These are phyloP conservation scores for Pulveroboletus sp. DNA, from an alignment of 768 basidiomycete species.

Conservation along the genomic window DNA sequence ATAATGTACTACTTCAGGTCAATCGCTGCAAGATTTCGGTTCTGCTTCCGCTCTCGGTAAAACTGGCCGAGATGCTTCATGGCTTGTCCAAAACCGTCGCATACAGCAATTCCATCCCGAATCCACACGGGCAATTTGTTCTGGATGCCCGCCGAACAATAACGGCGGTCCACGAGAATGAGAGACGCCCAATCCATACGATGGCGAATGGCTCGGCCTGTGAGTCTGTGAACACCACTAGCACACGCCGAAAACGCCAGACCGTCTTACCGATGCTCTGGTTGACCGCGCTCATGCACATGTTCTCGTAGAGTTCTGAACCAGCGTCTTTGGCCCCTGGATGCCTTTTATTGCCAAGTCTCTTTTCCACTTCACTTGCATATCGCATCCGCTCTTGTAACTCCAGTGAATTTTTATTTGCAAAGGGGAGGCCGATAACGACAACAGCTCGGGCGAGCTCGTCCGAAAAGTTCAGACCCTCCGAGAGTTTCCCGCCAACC, in stretches of 20 bases:
- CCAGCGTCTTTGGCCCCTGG: slow-evolving; percentile 58
- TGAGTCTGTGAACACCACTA: neutral
- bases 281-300: slow-evolving; percentile 94
- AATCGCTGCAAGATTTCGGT: neutral
- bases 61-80: slow-evolving; percentile 66
- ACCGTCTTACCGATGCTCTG: slow-evolving; percentile 80
- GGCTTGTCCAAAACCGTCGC: slow-evolving; percentile 66
- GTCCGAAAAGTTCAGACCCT: slow-evolving; percentile 78
- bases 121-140: slow-evolving; percentile 92
- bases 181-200: slow-evolving; percentile 88
- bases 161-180: slow-evolving; percentile 82
- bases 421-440: slow-evolving; percentile 88
- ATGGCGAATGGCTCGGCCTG: slow-evolving; percentile 92
- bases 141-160: slow-evolving; percentile 60
- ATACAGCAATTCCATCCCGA: slow-evolving; percentile 50
- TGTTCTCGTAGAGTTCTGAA: slow-evolving; percentile 82
- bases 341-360: slow-evolving; percentile 30
- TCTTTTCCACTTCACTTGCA: slow-evolving; percentile 58
- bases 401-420: slow-evolving; percentile 87
- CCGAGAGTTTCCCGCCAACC: slow-evolving; percentile 95
- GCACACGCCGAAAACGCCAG: neutral
- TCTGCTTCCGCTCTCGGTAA: slow-evolving; percentile 52
- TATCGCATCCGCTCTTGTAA: slow-evolving; percentile 89
- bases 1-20: slow-evolving; percentile 2
- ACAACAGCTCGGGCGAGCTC: slow-evolving; percentile 81